A percentile compares a stretch with the other conserved stretches of the same genome.
phyloP scores from a whole-genome alignment of 805 yeast species.

The Hanseniaspora clermontiae region DNA sequence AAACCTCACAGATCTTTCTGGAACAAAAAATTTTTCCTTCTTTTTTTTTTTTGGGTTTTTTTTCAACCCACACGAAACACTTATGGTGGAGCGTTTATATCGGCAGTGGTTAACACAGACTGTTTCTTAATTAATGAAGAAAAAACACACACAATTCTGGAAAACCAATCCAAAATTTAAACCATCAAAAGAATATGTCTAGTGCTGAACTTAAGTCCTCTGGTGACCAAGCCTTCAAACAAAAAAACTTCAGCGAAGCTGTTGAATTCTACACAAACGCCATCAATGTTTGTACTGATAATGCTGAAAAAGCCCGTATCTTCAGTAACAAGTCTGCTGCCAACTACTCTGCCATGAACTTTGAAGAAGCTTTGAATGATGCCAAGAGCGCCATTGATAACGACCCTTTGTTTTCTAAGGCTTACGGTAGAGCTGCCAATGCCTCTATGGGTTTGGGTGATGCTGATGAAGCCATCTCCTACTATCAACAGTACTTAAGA shows the following conservation, averaged over 20 bases:
- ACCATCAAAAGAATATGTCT: background rate
- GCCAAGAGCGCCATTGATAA: conserved; percentile 73
- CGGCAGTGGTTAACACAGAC: background rate
- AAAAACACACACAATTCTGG: too few relatives aligned
- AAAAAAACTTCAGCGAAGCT: conserved; percentile 30
- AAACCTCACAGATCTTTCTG: background rate
- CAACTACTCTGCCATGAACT: conserved; percentile 67
- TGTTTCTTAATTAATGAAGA: too few relatives aligned
- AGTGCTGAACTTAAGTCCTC: conserved; percentile 45
- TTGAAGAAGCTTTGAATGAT: conserved; percentile 62
- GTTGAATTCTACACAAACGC: conserved; percentile 82
- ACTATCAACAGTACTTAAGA: conserved; percentile 68
- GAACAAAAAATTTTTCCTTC: background rate
- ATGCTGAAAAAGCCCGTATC: conserved; percentile 58
- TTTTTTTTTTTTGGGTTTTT: too few relatives aligned
- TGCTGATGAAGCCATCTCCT: conserved; percentile 55
- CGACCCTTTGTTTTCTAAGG: conserved; percentile 88
- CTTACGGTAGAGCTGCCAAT: conserved; percentile 85
- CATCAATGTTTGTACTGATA: background rate
- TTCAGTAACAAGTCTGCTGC: conserved; percentile 91
- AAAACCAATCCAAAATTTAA: background rate
- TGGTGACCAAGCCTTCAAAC: conserved; percentile 57
- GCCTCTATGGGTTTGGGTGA: conserved; percentile 82
- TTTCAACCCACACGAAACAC: background rate
- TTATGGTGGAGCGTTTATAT: background rate